Base-by-base conservation (phyloP, 805 yeast species). In the Ogataea henricii region DNA sequence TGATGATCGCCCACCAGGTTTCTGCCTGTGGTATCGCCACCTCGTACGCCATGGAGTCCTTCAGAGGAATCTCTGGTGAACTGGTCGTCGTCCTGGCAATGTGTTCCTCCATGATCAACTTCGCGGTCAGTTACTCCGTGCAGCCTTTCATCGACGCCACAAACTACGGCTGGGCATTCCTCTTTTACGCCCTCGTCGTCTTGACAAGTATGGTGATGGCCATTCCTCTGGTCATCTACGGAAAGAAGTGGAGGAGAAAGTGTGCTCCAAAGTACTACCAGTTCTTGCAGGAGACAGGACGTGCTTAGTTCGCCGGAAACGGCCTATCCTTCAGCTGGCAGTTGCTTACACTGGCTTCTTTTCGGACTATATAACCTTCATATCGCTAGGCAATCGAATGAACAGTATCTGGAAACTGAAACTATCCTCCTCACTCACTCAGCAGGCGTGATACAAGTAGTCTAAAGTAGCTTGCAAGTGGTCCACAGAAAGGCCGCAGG, bases 171-270 rank as follows among this genome's bases (percentile, higher is more conserved):
- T 51, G 22, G n/a, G 53, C 53, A 1, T 48, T 42, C 18, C 41
- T 51, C 14, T 51, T 51, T 37, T 63, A 70, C 57, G 74, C 73
- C 2, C 68, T 65, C 10, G 59, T 69, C 33, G 73, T 71, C 36
- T 62, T 69, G 40, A 63, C 63, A 7, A 54, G 70, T 18, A 69
- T 71, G 63, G 65, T 60, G 1, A 52, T 65, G 29, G 63, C 65
- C n/a, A 47, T 70, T 33, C 72, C 73, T 6, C 60, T 66, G 30
- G 60, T 69, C 29, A 57, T 56, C 32, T 71, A 63, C 53, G 76
- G 76, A 6, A 71, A 71, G 49, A 45, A 59, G 10, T 67, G 68
- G 57, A 61, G 75, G 51, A 62, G 53, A 25, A 59, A 59, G 60
- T 41, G 52, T 34, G 53, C 55, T 16, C 47, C 51, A 14, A 48